Percentiles rank a stretch among this genome's conserved stretches.
These are phyloP conservation scores for Fusarium sp. DNA, from an alignment of 2,329 filamentous ascomycete species.

Conservation along the genomic window DNA sequence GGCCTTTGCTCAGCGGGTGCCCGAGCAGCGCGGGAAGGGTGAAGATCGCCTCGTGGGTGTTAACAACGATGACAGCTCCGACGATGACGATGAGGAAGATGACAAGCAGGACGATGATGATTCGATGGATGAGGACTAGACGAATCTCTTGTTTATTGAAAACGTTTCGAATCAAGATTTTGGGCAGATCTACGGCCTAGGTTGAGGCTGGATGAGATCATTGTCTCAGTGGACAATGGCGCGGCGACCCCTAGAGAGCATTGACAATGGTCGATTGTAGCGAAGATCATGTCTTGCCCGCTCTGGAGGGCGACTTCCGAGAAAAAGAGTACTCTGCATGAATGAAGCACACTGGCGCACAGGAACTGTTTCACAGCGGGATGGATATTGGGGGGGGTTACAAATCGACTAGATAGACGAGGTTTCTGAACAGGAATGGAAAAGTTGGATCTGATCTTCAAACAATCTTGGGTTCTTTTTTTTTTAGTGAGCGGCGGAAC, in stretches of 20 bases:
- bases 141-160: slow-evolving; percentile 9
- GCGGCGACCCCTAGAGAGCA: slow-evolving; percentile 10
- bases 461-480: slow-evolving; percentile 25
- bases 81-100: slow-evolving; percentile 65
- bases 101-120: slow-evolving; percentile 63
- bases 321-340: slow-evolving; percentile 21
- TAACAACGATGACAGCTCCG: slow-evolving; percentile 73
- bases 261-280: slow-evolving; percentile 13
- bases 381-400: slow-evolving; percentile 5
- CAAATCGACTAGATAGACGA: slow-evolving; percentile 29
- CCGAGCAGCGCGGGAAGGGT: slow-evolving; percentile 67
- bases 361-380: slow-evolving; percentile 28
- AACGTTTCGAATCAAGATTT: slow-evolving; percentile 9
- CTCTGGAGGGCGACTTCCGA: neutral
- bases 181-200: slow-evolving; percentile 2
- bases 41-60: slow-evolving; percentile 83
- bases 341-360: slow-evolving; percentile 33
- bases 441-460: slow-evolving; percentile 31
- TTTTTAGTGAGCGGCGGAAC: slow-evolving; percentile 20
- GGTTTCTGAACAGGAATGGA: slow-evolving; percentile 24
- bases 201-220: slow-evolving; percentile 15
- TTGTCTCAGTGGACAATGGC: slow-evolving; percentile 17
- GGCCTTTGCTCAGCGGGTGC: slow-evolving; percentile 77
- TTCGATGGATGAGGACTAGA: slow-evolving; percentile 67
- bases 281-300: slow-evolving; percentile 26